Evolutionary conservation across 495 filamentous ascomycete species (phyloP).

Genomic region (Margaritispora aquatica): DNA sequence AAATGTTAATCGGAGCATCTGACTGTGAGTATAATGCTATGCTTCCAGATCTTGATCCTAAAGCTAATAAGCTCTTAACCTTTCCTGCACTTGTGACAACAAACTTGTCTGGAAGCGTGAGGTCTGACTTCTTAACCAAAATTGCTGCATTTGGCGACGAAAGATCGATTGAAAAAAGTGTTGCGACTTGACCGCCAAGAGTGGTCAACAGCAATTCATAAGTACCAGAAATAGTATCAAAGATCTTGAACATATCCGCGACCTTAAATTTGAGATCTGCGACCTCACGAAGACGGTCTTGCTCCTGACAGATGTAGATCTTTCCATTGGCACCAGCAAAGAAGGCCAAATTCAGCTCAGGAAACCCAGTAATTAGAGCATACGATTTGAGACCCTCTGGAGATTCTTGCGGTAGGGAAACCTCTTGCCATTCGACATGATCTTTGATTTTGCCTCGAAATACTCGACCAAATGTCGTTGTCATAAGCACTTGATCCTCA

Average conservation of each 20-base stretch:
- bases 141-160: not conserved
- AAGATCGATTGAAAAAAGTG: conserved; percentile 20
- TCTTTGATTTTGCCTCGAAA: conserved; percentile 39
- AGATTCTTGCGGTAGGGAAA: conserved; percentile 27
- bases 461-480: conserved; percentile 53
- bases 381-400: conserved; percentile 34
- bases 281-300: conserved; percentile 17
- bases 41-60: conserved; percentile 63
- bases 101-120: conserved; percentile 13
- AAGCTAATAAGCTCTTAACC: conserved; percentile 32
- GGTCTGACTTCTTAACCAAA: not conserved
- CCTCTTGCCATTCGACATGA: conserved; percentile 32
- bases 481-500: conserved; percentile 47
- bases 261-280: conserved; percentile 38
- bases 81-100: conserved; percentile 23
- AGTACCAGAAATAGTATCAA: not conserved
- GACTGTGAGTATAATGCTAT: conserved; percentile 44
- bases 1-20: not conserved
- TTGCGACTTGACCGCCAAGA: conserved; percentile 18
- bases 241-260: conserved; percentile 25
- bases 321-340: conserved; percentile 48
- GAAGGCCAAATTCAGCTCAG: conserved; percentile 31
- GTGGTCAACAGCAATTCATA: conserved; percentile 19
- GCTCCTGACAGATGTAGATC: conserved; percentile 40
- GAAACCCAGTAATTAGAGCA: conserved; percentile 34